Base-by-base conservation (phyloP, 2,329 filamentous ascomycete genomes). In the Scytalidium lignicola region DNA sequence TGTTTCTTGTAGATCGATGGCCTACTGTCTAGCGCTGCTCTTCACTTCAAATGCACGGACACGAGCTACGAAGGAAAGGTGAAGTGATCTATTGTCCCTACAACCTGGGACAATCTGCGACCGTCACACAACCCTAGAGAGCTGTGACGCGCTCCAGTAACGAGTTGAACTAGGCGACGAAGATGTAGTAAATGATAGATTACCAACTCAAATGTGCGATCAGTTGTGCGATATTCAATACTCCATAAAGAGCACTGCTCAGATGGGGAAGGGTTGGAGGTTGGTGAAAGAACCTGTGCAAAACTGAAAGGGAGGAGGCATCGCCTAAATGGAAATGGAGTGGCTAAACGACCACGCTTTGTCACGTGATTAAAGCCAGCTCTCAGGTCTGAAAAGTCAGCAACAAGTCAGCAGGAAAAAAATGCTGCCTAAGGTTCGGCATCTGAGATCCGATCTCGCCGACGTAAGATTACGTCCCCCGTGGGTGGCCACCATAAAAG, bases 31-130 rank as follows among this genome's bases (percentile, higher is more conserved):
- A 57, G 49, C 37, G 45, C 49, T 48, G 47, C 49, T 48, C 42
- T 51, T 44, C 48, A 53, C 49, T 51, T 50, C 47, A 49, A 37
- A 53, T 48, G 46, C 44, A 32, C 47, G 46, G 51, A 56, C 47
- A 61, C 54, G 50, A 52, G 55, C 54, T 62, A 61, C 60, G 55
- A 56, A 54, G 52, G 40, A 26, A 54, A 54, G 48, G 50, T 52
- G 50, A 49, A 51, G 40, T 20, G 39, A 44, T 53, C 50, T 58
- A 54, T 54, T 48, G 55, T 21, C 22, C 23, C 43, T 44, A 44
- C 43, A 12, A 44, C 15, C 43, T 29, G 17, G 23, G 43, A 44
- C 32, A 37, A 37, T 37, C 32, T 37, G 32, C 32, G 32, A 37
- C n/a, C 32, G 32, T 37, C 32, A 37, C 32, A 37, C 32, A 37